Evolutionary conservation across 1,284 basidiomycete genomes (phyloP), one percentile per base, ranked within the genome.

Genomic region (Ustilago nuda): DNA sequence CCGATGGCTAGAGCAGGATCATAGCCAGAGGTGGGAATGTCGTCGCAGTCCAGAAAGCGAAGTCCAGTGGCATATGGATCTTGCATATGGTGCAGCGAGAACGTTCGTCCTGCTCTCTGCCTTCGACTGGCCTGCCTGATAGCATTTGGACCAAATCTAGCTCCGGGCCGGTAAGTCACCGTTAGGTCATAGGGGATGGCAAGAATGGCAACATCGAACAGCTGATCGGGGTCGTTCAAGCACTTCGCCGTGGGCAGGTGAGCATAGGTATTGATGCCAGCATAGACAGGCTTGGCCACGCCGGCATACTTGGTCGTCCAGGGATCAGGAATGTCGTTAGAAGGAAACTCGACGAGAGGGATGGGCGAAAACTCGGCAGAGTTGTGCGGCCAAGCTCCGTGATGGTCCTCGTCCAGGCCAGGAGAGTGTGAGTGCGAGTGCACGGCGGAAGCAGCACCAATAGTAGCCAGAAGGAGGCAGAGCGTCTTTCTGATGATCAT

Each of bases 1-100:
- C 75, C 68, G 41, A 79, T 66, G 8, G 75, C 78, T 17, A 79
- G 41, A 0, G 67, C 75, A 3, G 68, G 67, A 39, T 81, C 77
- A 43, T 62, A 77, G 19, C 69, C 56, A n/a, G 69, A 74, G 12
- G 76, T 63, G 4, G 76, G 76, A 4, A 80, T 59, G 19, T 78
- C 76, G 58, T 78, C 78, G 59, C 78, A 80, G 59, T 80, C 78
- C 8, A 80, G 56, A 35, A 80, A 77, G 30, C 68, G 68, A 51
- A 78, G 54, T 9, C 69, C 68, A 4, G 68, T 67, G 8, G 53
- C 51, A 51, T 78, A 80, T 4, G 78, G 78, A 45, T 77, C 75
- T 35, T 72, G 66, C 30, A 55, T 52, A 37, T 80, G 67, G 58
- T 73, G 61, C 55, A 77, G 51, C 32, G 71, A 69, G 39, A 52